Percentiles rank a stretch among this genome's conserved stretches.
phyloP scores from a whole-genome alignment of 495 filamentous ascomycete species.

The Neurospora sublineolata region DNA sequence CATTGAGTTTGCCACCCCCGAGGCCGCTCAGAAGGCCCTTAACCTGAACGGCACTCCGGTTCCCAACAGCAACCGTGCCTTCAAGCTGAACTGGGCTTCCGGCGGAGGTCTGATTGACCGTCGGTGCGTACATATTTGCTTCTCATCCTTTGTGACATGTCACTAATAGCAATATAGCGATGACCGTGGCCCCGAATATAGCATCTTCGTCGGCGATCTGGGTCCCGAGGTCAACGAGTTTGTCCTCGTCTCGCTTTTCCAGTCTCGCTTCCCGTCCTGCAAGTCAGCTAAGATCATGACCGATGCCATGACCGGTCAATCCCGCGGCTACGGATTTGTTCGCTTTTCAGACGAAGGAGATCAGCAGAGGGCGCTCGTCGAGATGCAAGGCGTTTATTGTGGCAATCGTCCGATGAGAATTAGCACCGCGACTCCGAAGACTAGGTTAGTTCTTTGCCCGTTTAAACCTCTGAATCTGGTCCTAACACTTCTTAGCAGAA shows the following conservation, averaged over 20 bases:
- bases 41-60: slow-evolving; percentile 80
- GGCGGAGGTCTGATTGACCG: slow-evolving; percentile 91
- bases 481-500: slow-evolving; percentile 14
- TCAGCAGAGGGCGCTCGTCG: slow-evolving; percentile 84
- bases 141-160: not conserved
- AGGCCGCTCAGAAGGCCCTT: slow-evolving; percentile 83
- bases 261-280: slow-evolving; percentile 89
- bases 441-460: slow-evolving; percentile 23
- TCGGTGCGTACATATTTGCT: slow-evolving; percentile 44
- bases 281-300: slow-evolving; percentile 99
- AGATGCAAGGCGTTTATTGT: slow-evolving; percentile 99
- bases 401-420: slow-evolving; percentile 99
- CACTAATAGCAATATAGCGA: slow-evolving; percentile 46
- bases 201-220: slow-evolving; percentile 96
- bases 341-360: slow-evolving; percentile 90
- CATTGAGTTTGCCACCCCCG: slow-evolving; percentile 78
- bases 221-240: slow-evolving; percentile 99
- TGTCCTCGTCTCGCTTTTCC: slow-evolving; percentile 92
- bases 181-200: slow-evolving; percentile 90
- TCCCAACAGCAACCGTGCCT: slow-evolving; percentile 86
- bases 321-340: slow-evolving; percentile 95
- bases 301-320: slow-evolving; percentile 94
- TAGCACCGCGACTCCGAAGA: slow-evolving; percentile 96
- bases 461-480: not conserved
- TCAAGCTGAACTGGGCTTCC: slow-evolving; percentile 99